A percentile compares a stretch with the other conserved stretches of the same genome.
These are phyloP conservation scores for Phallus indusiatus DNA, from an alignment of 768 basidiomycete genomes.

Conservation along the genomic window DNA sequence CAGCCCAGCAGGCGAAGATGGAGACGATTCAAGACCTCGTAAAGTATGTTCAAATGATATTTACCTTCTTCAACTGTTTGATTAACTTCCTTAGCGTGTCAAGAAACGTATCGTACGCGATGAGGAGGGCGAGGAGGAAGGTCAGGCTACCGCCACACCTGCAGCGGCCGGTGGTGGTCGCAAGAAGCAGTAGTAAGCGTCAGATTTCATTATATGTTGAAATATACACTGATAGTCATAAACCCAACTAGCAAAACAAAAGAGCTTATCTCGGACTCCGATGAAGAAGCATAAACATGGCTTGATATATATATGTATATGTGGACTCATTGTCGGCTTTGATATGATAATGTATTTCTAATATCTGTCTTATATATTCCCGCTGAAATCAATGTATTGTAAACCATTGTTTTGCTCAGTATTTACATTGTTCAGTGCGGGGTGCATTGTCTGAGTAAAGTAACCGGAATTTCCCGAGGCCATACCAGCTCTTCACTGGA, in stretches of 20 bases:
- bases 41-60: slow-evolving; percentile 39
- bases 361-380: neutral
- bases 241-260: slow-evolving; percentile 67
- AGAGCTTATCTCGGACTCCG: slow-evolving; percentile 78
- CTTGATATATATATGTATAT: neutral
- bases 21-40: slow-evolving; percentile 49
- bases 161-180: slow-evolving; percentile 43
- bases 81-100: slow-evolving; percentile 23
- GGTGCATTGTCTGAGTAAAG: too few species aligned
- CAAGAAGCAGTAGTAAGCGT: slow-evolving; percentile 67
- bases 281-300: slow-evolving; percentile 55
- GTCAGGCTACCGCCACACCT: slow-evolving; percentile 16
- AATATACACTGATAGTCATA: neutral
- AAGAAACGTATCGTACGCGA: slow-evolving; percentile 76
- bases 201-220: neutral
- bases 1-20: slow-evolving; percentile 56
- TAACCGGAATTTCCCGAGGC: too few species aligned
- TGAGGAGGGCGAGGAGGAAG: slow-evolving; percentile 63
- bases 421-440: too few species aligned
- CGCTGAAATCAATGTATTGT: too few species aligned
- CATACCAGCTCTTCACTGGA: too few species aligned
- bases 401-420: too few species aligned
- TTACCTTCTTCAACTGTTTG: neutral
- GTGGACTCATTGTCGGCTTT: neutral
- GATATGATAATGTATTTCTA: slow-evolving; percentile 1